Percentiles rank a stretch among this genome's conserved stretches.
Conservation (phyloP, 2,329 filamentous ascomycete species). For the Karstenula rhodostoma region DNA sequence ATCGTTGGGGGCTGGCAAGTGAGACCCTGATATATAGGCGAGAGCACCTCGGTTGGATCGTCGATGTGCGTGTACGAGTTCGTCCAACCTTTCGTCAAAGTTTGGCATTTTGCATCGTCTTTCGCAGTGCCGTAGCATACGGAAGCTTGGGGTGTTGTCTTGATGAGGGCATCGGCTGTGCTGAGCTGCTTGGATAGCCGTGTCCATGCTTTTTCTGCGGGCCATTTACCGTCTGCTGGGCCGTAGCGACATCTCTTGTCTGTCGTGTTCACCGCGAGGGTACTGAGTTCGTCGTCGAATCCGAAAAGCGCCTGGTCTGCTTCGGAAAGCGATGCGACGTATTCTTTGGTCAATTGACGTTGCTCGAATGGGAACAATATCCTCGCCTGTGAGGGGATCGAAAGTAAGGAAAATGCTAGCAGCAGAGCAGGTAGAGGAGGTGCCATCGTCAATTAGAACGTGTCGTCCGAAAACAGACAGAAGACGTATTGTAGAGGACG, state of each 20-base stretch:
- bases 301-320: conserved; percentile 32
- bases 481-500: background rate
- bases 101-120: conserved; percentile 32
- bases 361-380: conserved; percentile 32
- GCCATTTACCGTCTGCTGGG: conserved; percentile 34
- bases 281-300: conserved; percentile 27
- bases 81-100: conserved; percentile 29
- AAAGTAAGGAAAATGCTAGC: conserved; percentile 21
- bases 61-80: conserved; percentile 32
- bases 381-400: conserved; percentile 22
- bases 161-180: conserved; percentile 29
- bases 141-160: conserved; percentile 30
- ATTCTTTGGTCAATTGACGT: conserved; percentile 34
- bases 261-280: conserved; percentile 23
- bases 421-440: conserved; percentile 21
- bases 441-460: conserved; percentile 7
- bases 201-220: conserved; percentile 32
- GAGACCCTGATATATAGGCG: conserved; percentile 38
- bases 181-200: conserved; percentile 34
- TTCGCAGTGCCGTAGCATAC: conserved; percentile 31
- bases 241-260: conserved; percentile 30
- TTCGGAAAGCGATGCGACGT: conserved; percentile 30
- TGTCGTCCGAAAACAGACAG: background rate
- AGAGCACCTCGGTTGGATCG: conserved; percentile 37
- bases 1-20: conserved; percentile 36